phyloP scores from a whole-genome alignment of 805 yeast species.

The Saturnispora hagleri region DNA sequence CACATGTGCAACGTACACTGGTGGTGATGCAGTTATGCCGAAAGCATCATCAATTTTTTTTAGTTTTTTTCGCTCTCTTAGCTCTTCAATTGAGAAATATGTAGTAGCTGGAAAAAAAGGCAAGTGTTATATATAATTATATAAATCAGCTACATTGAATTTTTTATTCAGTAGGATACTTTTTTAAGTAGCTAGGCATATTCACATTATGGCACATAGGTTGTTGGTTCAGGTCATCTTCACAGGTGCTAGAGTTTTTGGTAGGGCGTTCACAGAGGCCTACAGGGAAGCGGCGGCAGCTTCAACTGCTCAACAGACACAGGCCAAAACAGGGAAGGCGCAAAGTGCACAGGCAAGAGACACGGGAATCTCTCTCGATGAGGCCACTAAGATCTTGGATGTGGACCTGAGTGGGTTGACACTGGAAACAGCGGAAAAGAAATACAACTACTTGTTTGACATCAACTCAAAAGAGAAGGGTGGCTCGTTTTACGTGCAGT shows the following conservation, averaged over 20 bases:
- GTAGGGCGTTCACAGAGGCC: conserved; percentile 94
- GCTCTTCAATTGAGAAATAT: too few relatives aligned
- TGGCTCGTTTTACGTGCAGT: conserved; percentile 89
- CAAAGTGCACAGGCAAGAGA: conserved; percentile 39
- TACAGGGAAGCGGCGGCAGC: conserved; percentile 94
- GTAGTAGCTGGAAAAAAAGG: background rate
- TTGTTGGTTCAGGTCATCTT: conserved; percentile 78
- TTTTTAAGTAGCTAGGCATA: background rate
- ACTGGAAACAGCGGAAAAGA: conserved; percentile 52
- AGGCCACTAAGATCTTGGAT: conserved; percentile 85
- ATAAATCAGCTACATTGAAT: too few relatives aligned
- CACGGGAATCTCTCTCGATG: conserved; percentile 78
- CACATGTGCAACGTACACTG: background rate
- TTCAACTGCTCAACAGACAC: conserved; percentile 37
- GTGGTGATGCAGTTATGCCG: background rate
- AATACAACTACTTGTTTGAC: conserved; percentile 75
- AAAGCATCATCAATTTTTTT: too few relatives aligned
- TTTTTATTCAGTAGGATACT: background rate
- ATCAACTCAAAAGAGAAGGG: conserved; percentile 91
- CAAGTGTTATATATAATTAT: background rate
- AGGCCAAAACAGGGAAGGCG: conserved; percentile 23
- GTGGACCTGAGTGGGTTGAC: conserved; percentile 50
- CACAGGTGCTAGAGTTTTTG: conserved; percentile 94
- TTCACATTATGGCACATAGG: conserved; percentile 66
- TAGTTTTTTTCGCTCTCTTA: too few relatives aligned